Base-by-base conservation (phyloP, 2,329 filamentous ascomycete species). In the Gaeumannomyces sp. region DNA sequence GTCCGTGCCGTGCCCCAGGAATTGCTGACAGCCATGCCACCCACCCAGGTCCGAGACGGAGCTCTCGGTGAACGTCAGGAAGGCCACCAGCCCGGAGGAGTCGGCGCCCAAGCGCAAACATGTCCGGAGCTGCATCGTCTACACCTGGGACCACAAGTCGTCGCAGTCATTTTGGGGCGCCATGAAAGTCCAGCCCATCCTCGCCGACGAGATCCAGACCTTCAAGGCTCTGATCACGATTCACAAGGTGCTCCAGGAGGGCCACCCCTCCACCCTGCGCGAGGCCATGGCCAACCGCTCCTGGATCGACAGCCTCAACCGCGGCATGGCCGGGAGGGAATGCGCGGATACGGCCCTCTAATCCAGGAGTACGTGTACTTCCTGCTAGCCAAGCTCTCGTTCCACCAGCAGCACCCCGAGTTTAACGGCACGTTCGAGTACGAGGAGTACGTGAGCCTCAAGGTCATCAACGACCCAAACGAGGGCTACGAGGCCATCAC, bases 351-450 rank as follows among this genome's bases (percentile, higher is more conserved):
- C 77, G 91, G 88, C 22, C 92, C 93, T 28, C 80, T 99, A 73
- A 98, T 99, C 73, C 87, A 91, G 70, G 95, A 99, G 85, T 99
- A 99, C 76, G 93, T 98, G 71, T 93, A 91, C 78, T 99, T 93
- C 79, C 84, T 99, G 57, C 86, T 97, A 67, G 91, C 94, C 62
- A 99, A 99, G 80, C 84, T 99, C 66, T 88, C 87, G n/a, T 99
- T 99, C 79, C 95, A 99, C 79, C 88, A 95, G 68, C 91, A 97
- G 70, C 95, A 99, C 75, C 92, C 93, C 25, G 94, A 98, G 76
- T 99, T 99, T 82, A 99, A 99, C 77, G 95, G 94, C 66, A 93
- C 94, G 1, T 99, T 99, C 73, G 95, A 99, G 76, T 99, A 99
- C 74, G 94, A 98, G 80, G 95, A 99, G 76, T 99, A 99, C 76